Percentiles rank a stretch among this genome's conserved stretches.
phyloP scores from a whole-genome alignment of 2,329 filamentous ascomycete species.

The Clonostachys rhizophaga region DNA sequence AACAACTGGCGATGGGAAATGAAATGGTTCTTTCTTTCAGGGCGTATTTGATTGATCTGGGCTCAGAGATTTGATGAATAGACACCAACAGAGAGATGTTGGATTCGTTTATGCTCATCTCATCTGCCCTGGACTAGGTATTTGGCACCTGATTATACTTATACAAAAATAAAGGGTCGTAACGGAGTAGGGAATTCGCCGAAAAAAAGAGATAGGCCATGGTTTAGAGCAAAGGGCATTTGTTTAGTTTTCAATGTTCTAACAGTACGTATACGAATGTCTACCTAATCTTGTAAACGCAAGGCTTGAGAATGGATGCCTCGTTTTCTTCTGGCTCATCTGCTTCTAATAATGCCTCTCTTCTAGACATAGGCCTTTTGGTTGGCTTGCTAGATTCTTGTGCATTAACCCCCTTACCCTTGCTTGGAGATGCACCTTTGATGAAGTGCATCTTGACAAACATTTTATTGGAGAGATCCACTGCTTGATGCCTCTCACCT shows the following conservation, averaged over 20 bases:
- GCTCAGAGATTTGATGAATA: too few relatives aligned
- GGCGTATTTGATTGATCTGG: too few relatives aligned
- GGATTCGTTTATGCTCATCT: too few relatives aligned
- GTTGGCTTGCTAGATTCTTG: slow-evolving; percentile 50
- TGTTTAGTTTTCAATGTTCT: neutral
- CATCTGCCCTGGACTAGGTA: too few relatives aligned
- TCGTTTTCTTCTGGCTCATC: slow-evolving; percentile 59
- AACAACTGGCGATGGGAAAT: too few relatives aligned
- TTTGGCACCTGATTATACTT: too few relatives aligned
- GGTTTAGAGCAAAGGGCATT: neutral
- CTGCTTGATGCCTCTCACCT: slow-evolving; percentile 50
- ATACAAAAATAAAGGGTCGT: too few relatives aligned
- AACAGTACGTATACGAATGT: too few relatives aligned
- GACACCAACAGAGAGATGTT: too few relatives aligned
- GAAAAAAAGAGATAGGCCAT: neutral
- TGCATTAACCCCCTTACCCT: slow-evolving; percentile 65
- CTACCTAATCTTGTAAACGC: slow-evolving; percentile 86
- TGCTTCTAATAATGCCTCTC: slow-evolving; percentile 39
- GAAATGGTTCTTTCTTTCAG: too few relatives aligned
- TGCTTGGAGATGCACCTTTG: slow-evolving; percentile 71
- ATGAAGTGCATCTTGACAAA: slow-evolving; percentile 96
- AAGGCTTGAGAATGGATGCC: slow-evolving; percentile 74
- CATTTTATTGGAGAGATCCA: slow-evolving; percentile 93
- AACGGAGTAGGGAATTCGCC: too few relatives aligned
- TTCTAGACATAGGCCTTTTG: slow-evolving; percentile 49